Evolutionary conservation across 768 basidiomycete genomes (phyloP), one percentile per base, ranked within the genome.

Genomic region (Kwoniella pini): DNA sequence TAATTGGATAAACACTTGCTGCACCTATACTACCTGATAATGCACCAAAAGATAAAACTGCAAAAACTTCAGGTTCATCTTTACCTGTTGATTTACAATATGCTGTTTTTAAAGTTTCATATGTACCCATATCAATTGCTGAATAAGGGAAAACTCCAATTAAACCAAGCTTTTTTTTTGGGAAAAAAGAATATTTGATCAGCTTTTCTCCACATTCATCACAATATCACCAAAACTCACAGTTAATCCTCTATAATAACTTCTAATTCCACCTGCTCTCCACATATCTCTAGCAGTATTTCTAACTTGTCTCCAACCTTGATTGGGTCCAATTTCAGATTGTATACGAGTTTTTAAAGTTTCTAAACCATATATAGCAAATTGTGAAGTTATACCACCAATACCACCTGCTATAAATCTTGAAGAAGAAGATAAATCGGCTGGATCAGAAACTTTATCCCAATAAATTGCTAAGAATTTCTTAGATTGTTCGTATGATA

Each of bases 261-360:
- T 87, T 64, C 86, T 83, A 19, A 90, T 56, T 21, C 90, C 88
- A 22, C 94, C 93, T 13, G 89, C 79, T 40, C 77, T 75, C 88
- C 90, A 96, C 63, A 97, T 82, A 60, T 85, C 84, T 53, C 83
- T 84, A 15, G 85, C 85, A 4, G 92, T 89, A 31, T 80, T 79
- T 11, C 82, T 55, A 38, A 81, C 71, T 59, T 93, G 78, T 4
- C 65, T 69, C 60, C 77, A 77, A 12, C 79, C 77, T 50, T 67
- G 60, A 42, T 69, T 68, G n/a, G 61, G 83, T 82, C 68, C 85
- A 30, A 57, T 60, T 64, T 84, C 88, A 75, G 92, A 95, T 91
- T 97, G 97, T 86, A 97, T 90, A 85, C 96, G 90, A 0, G 95
- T 98, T 87, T 99, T 98, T 54, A 98, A 80, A 2, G 95, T 97